Evolutionary conservation across 495 filamentous ascomycete genomes (phyloP).

Genomic region (Aspergillus wentii): DNA sequence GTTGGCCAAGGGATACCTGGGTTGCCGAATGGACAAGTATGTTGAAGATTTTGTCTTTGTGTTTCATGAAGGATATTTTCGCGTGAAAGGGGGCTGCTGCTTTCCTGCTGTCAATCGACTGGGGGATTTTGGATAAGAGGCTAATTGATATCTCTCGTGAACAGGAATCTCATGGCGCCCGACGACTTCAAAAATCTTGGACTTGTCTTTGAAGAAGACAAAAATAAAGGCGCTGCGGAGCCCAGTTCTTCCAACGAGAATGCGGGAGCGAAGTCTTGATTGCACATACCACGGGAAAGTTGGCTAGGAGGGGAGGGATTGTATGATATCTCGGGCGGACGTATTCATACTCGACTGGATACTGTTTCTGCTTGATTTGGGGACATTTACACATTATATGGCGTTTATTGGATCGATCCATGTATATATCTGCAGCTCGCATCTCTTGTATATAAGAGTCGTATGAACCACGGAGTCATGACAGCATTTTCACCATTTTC

Average conservation of each 20-base stretch:
- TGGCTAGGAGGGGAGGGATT: neutral
- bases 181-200: conserved; percentile 93
- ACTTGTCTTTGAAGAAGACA: conserved; percentile 54
- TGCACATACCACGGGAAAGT: neutral
- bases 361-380: neutral
- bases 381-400: neutral
- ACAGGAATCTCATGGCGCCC: conserved; percentile 89
- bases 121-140: neutral
- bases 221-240: conserved; percentile 5
- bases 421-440: neutral
- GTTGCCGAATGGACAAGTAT: conserved; percentile 92
- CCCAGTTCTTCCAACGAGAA: conserved; percentile 9
- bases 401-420: neutral
- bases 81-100: too few relatives aligned
- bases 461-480: too few relatives aligned
- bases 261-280: conserved; percentile 11
- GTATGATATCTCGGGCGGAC: neutral
- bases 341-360: neutral
- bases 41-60: too few relatives aligned
- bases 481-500: too few relatives aligned
- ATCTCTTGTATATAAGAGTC: too few relatives aligned
- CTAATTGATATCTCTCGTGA: conserved; percentile 3
- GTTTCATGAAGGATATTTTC: too few relatives aligned
- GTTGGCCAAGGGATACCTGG: conserved; percentile 81
- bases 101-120: too few relatives aligned